Evolutionary conservation across 2,329 filamentous ascomycete species (phyloP).

Genomic region (Magnaporthiopsis poae): DNA sequence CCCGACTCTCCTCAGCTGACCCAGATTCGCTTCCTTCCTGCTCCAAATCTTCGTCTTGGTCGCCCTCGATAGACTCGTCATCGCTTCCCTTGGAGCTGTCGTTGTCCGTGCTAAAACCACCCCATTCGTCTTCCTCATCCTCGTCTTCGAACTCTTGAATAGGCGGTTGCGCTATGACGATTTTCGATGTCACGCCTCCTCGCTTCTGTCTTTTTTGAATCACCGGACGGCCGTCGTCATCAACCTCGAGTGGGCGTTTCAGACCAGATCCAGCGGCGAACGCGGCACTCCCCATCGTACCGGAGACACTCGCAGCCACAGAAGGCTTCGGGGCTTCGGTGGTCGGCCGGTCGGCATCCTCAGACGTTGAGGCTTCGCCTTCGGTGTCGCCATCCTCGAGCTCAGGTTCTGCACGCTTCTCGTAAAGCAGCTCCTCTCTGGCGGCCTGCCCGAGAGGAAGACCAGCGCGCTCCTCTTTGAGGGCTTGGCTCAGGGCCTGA

Average conservation of each 20-base stretch:
- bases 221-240: constrained; percentile 68
- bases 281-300: background rate
- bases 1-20: constrained; percentile 14
- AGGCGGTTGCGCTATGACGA: constrained; percentile 24
- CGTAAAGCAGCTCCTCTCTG: constrained; percentile 5
- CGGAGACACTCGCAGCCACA: background rate
- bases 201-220: constrained; percentile 74
- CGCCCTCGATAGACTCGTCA: constrained; percentile 15
- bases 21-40: constrained; percentile 17
- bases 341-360: background rate
- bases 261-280: constrained; percentile 60
- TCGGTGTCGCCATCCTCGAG: background rate
- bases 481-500: constrained; percentile 53
- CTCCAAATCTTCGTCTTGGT: constrained; percentile 22
- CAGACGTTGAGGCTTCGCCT: constrained; percentile 5
- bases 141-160: constrained; percentile 33
- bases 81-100: constrained; percentile 17
- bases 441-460: background rate
- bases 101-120: constrained; percentile 46
- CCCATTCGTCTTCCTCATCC: constrained; percentile 44
- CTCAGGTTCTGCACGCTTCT: background rate
- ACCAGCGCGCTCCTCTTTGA: constrained; percentile 32
- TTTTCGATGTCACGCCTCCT: constrained; percentile 48
- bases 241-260: constrained; percentile 75
- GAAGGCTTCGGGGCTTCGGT: constrained; percentile 1